phyloP scores from a whole-genome alignment of 768 basidiomycete species.

The Termitomyces bulborhizus region DNA sequence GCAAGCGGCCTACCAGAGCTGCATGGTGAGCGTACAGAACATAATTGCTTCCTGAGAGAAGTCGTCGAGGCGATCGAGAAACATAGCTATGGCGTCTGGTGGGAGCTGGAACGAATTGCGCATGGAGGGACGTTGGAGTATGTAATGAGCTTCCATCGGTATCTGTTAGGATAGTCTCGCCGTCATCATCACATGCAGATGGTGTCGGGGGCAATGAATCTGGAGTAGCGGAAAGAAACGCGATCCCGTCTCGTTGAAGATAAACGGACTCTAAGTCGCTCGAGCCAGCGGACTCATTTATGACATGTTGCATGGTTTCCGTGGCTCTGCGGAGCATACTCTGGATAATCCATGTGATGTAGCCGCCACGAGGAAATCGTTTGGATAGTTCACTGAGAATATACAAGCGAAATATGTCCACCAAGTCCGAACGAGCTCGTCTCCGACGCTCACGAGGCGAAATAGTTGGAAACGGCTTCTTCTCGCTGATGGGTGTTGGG shows the following conservation, averaged over 20 bases:
- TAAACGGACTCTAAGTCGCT: slow-evolving; percentile 6
- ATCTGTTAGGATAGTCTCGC: slow-evolving; percentile 28
- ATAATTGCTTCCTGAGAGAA: slow-evolving; percentile 24
- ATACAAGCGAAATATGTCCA: slow-evolving; percentile 61
- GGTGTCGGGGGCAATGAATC: slow-evolving; percentile 25
- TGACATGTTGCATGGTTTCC: slow-evolving; percentile 35
- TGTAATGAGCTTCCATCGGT: slow-evolving; percentile 46
- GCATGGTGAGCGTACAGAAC: slow-evolving; percentile 28
- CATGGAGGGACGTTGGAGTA: slow-evolving; percentile 33
- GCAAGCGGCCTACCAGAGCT: slow-evolving; percentile 29
- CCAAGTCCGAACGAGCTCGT: slow-evolving; percentile 59
- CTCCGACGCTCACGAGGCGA: slow-evolving; percentile 43
- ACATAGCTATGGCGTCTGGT: slow-evolving; percentile 13
- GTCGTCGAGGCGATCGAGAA: slow-evolving; percentile 21
- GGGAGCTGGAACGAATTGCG: slow-evolving; percentile 18
- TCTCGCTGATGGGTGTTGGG: slow-evolving; percentile 21
- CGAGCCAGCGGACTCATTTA: slow-evolving; percentile 26
- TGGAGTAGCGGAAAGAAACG: slow-evolving; percentile 24
- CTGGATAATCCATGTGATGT: slow-evolving; percentile 48
- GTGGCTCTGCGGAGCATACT: slow-evolving; percentile 44
- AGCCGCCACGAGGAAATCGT: slow-evolving; percentile 32
- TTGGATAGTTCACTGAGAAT: slow-evolving; percentile 46
- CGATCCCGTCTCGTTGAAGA: slow-evolving; percentile 15
- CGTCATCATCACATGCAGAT: slow-evolving; percentile 35
- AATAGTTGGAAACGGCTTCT: slow-evolving; percentile 19